Evolutionary conservation across 2,329 filamentous ascomycete genomes (phyloP).

Genomic region (Gnomoniopsis sp.): DNA sequence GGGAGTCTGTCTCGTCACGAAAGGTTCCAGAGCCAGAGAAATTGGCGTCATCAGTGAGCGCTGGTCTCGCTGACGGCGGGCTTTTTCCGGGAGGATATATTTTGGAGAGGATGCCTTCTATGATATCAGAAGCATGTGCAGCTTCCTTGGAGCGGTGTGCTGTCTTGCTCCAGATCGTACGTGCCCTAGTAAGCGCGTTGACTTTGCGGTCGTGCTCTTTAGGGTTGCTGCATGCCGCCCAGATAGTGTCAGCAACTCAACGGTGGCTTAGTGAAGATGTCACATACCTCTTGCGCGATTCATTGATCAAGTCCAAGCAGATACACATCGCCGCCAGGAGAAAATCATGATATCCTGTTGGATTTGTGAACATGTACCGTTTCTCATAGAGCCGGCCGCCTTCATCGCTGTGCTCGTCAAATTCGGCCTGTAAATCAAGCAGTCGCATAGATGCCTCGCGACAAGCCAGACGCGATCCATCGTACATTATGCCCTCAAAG

Average conservation of each 20-base stretch:
- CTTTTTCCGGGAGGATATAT: conserved; percentile 19
- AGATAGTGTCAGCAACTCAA: background rate
- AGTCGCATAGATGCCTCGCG: conserved; percentile 41
- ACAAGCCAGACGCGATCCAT: conserved; percentile 37
- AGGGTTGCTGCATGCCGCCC: background rate
- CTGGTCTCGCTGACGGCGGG: background rate
- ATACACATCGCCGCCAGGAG: conserved; percentile 58
- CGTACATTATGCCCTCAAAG: conserved; percentile 34
- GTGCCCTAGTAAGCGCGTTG: conserved; percentile 35
- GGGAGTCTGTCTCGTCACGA: background rate
- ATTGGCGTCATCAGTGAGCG: background rate
- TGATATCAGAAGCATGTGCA: conserved; percentile 38
- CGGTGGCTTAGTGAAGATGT: too few species aligned
- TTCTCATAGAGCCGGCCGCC: conserved; percentile 51
- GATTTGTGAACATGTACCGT: conserved; percentile 48
- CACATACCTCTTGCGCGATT: conserved; percentile 33
- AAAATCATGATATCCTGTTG: conserved; percentile 52
- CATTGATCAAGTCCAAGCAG: conserved; percentile 47
- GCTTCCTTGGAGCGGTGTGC: conserved; percentile 38
- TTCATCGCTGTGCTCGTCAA: conserved; percentile 41
- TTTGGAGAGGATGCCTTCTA: conserved; percentile 39
- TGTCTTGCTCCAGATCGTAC: conserved; percentile 40
- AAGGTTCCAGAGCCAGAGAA: background rate
- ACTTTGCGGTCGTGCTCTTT: conserved; percentile 23
- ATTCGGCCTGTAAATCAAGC: conserved; percentile 44